Percentiles rank a stretch among this genome's conserved stretches.
Evolutionary conservation across 441 rosid species (phyloP).

Genomic region (Lagerstroemia fauriei): DNA sequence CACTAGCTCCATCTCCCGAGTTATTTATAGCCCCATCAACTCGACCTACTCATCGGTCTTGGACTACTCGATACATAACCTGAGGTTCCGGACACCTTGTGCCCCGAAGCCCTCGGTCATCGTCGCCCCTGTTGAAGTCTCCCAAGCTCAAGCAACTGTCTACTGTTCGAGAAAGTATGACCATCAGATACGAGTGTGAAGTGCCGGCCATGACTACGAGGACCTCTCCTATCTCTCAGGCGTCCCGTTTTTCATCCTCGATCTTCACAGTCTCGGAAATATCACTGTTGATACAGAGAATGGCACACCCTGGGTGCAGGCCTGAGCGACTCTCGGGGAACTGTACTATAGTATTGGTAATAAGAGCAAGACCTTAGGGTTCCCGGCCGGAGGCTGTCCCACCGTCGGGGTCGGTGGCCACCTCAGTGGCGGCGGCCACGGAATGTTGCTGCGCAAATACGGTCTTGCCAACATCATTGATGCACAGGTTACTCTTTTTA

Average conservation of each 20-base stretch:
- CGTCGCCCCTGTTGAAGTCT: constrained; percentile 27
- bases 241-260: constrained; percentile 38
- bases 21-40: constrained; percentile 36
- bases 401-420: neutral
- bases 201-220: constrained; percentile 23
- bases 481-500: no score
- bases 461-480: neutral
- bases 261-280: neutral
- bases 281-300: neutral
- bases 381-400: neutral
- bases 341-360: neutral
- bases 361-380: neutral
- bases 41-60: constrained; percentile 39
- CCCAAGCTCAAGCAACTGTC: constrained; percentile 35
- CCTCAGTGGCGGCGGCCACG: neutral
- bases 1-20: constrained; percentile 34
- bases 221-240: constrained; percentile 44
- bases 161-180: constrained; percentile 28
- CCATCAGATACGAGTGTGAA: constrained; percentile 35
- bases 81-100: constrained; percentile 41
- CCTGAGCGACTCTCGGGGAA: constrained; percentile 9
- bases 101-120: constrained; percentile 36
- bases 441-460: neutral
- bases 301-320: constrained; percentile 1
- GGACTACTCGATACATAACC: constrained; percentile 42